These are phyloP conservation scores for Acer saccharum DNA, from an alignment of 345 rosid genomes.

Conservation along the genomic window DNA sequence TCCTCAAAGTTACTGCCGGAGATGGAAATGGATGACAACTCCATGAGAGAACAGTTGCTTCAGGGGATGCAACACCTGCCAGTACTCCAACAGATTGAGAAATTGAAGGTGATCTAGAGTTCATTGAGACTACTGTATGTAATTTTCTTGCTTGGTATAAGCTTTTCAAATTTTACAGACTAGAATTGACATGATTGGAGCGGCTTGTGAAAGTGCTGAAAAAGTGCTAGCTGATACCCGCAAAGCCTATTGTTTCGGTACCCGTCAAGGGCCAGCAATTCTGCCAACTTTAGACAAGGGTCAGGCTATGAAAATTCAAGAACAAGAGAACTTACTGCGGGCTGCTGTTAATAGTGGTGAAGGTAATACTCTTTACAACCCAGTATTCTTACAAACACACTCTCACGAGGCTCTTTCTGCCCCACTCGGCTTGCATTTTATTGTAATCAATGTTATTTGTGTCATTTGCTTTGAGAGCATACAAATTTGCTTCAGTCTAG, in stretches of 20 bases:
- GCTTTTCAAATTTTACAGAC: conserved; percentile 45
- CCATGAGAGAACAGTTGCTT: conserved; percentile 86
- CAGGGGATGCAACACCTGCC: conserved; percentile 84
- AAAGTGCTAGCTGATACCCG: conserved; percentile 83
- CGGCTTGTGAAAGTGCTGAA: conserved; percentile 95
- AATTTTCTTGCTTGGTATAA: conserved; percentile 3
- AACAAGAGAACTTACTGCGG: conserved; percentile 75
- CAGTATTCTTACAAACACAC: neutral
- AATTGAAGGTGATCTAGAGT: conserved; percentile 57
- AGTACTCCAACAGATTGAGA: conserved; percentile 68
- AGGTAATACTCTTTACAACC: conserved; percentile 42
- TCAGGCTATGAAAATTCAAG: conserved; percentile 88
- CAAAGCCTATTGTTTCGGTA: conserved; percentile 79
- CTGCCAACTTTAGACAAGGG: conserved; percentile 83
- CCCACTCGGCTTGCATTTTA: neutral
- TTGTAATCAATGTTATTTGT: conserved; percentile 1
- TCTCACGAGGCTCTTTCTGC: neutral
- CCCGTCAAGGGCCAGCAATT: conserved; percentile 80
- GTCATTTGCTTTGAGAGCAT: neutral
- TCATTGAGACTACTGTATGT: neutral
- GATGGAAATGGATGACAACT: conserved; percentile 87
- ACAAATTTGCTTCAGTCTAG: neutral
- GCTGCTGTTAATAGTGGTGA: conserved; percentile 79
- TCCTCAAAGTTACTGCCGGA: conserved; percentile 90
- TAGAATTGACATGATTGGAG: conserved; percentile 83